Conservation (phyloP, 2,329 filamentous ascomycete species). For the Macrophomina pseudophaseolina region DNA sequence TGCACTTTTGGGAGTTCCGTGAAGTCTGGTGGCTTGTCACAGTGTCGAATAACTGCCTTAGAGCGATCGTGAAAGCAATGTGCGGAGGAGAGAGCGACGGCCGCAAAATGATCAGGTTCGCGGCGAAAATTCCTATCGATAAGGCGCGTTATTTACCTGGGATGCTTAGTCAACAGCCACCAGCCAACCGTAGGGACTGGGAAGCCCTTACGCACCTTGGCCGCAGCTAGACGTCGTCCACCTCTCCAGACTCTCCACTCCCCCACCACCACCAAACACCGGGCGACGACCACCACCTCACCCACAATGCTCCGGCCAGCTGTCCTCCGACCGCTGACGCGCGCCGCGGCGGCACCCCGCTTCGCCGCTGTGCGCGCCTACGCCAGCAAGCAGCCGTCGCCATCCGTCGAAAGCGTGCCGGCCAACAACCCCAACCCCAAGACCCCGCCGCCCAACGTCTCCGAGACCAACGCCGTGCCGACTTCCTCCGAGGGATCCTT, state of each 20-base stretch:
- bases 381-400: conserved; percentile 27
- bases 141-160: not conserved
- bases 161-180: not conserved
- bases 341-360: conserved; percentile 30
- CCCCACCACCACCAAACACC: not conserved
- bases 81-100: conserved; percentile 7
- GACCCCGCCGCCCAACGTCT: conserved; percentile 57
- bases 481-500: conserved; percentile 55
- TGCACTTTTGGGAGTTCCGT: not conserved
- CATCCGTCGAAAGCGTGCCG: conserved; percentile 69
- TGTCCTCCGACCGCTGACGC: conserved; percentile 37
- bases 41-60: not conserved
- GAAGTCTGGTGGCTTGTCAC: not conserved
- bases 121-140: not conserved
- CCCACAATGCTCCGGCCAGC: conserved; percentile 34
- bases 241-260: not conserved
- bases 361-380: not conserved
- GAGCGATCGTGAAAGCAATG: not conserved
- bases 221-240: conserved; percentile 9
- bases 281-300: not conserved
- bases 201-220: conserved; percentile 17
- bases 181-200: conserved; percentile 12
- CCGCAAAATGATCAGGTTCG: conserved; percentile 12
- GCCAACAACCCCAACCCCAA: conserved; percentile 67
- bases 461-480: conserved; percentile 65